phyloP scores from a whole-genome alignment of 148 eudicot genomes.

The Nepenthes gracilis region DNA sequence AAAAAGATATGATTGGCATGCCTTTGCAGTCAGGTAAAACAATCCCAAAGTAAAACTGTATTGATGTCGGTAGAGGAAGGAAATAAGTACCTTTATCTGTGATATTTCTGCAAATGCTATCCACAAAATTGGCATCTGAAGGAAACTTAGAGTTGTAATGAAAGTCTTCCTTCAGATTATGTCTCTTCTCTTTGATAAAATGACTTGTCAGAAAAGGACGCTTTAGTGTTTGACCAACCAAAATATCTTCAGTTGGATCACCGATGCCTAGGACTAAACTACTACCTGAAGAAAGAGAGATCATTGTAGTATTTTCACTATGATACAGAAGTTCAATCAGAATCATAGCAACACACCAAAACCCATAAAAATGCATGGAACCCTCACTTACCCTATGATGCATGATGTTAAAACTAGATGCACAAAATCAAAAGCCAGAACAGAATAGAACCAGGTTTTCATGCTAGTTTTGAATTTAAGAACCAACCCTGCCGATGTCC shows the following conservation, averaged over 20 bases:
- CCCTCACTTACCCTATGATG: no score
- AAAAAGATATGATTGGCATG: constrained; percentile 48
- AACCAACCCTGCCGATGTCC: no score
- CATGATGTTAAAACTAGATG: no score
- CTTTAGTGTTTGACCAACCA: constrained; percentile 71
- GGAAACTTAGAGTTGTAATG: constrained; percentile 15
- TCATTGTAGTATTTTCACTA: background rate
- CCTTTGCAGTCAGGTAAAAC: constrained; percentile 19
- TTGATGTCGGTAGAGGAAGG: constrained; percentile 5
- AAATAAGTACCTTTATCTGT: constrained; percentile 30
- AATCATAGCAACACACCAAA: background rate
- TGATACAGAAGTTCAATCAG: background rate
- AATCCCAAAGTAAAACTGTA: background rate
- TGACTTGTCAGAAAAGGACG: constrained; percentile 30
- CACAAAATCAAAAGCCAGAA: no score
- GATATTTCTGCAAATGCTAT: constrained; percentile 19
- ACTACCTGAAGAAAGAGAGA: constrained; percentile 29
- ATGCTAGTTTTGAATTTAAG: no score
- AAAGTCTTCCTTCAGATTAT: constrained; percentile 24
- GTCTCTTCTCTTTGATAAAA: constrained; percentile 29
- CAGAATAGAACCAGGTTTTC: no score
- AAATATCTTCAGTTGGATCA: constrained; percentile 44
- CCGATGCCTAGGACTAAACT: constrained; percentile 47
- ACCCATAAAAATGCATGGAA: background rate
- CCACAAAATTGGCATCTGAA: constrained; percentile 21